Evolutionary conservation across 345 rosid genomes (phyloP).

Genomic region (Cardamine chenopodiifolia): DNA sequence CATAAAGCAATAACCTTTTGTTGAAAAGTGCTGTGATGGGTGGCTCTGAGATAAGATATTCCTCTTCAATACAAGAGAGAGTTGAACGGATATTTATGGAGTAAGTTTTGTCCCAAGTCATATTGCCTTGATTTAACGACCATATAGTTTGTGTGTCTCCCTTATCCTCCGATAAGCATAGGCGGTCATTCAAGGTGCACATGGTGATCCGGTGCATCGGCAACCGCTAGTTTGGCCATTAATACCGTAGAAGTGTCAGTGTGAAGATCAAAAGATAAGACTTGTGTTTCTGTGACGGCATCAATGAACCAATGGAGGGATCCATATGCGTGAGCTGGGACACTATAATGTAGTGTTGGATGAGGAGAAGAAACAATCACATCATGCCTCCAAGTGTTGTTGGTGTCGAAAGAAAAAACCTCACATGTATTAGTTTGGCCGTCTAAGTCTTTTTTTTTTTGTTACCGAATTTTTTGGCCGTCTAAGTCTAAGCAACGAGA

Average conservation of each 20-base stretch:
- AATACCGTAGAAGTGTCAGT: too few species aligned
- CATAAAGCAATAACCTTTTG: conserved; percentile 1
- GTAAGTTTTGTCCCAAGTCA: conserved; percentile 11
- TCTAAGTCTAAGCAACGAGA: neutral
- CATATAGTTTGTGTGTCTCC: neutral
- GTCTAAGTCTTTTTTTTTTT: neutral
- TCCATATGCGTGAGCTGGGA: neutral
- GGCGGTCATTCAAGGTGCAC: too few species aligned
- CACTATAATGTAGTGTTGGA: neutral
- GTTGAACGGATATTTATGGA: neutral
- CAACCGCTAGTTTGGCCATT: too few species aligned
- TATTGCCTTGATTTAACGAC: neutral
- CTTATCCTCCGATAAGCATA: neutral
- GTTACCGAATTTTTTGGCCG: too few species aligned
- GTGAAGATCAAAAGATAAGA: too few species aligned
- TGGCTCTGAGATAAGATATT: neutral
- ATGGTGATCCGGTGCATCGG: too few species aligned
- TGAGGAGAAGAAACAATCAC: neutral
- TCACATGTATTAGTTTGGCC: neutral
- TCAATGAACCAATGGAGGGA: neutral
- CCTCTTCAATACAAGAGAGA: conserved; percentile 1
- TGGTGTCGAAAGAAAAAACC: neutral
- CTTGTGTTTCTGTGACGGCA: too few species aligned
- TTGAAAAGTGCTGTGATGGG: neutral
- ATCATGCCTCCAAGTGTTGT: neutral